Percentiles rank a stretch among this genome's conserved stretches.
Evolutionary conservation across 169 alveolate species (phyloP).

Genomic region (Plasmodium falciparum): DNA sequence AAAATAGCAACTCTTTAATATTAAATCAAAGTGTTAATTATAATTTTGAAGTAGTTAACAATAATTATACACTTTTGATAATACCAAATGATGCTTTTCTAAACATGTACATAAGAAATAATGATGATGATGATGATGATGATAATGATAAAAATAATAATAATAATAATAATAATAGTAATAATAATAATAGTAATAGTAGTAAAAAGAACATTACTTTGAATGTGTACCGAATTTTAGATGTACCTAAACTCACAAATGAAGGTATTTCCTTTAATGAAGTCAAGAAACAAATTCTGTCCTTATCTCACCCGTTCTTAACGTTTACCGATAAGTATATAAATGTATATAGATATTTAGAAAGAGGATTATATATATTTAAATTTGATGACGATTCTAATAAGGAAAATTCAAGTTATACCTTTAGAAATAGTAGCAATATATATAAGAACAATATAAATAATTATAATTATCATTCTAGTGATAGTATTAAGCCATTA

Average conservation of each 20-base stretch:
- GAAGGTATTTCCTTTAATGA: constrained; percentile 22
- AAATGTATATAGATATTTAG: constrained; percentile 23
- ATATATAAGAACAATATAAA: too few relatives aligned
- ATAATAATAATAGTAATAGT: neutral
- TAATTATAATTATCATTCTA: too few relatives aligned
- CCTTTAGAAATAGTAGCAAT: too few relatives aligned
- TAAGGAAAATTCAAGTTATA: too few relatives aligned
- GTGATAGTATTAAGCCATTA: neutral
- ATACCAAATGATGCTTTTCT: constrained; percentile 5
- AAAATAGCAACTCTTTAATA: neutral
- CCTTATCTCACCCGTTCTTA: constrained; percentile 4
- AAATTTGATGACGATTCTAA: constrained; percentile 1
- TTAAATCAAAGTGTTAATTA: constrained; percentile 12
- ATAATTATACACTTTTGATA: constrained; percentile 13
- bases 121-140: too few relatives aligned
- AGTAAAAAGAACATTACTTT: constrained; percentile 5
- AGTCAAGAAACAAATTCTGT: neutral
- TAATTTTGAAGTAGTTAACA: constrained; percentile 8
- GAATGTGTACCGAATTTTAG: constrained; percentile 15
- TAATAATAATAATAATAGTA: too few relatives aligned
- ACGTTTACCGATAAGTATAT: constrained; percentile 6
- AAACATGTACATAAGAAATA: constrained; percentile 21
- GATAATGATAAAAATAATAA: too few relatives aligned
- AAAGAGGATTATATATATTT: constrained; percentile 49
- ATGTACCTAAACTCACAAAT: neutral